Base-by-base conservation (phyloP, 441 rosid species). In the Syzygium malaccense region DNA sequence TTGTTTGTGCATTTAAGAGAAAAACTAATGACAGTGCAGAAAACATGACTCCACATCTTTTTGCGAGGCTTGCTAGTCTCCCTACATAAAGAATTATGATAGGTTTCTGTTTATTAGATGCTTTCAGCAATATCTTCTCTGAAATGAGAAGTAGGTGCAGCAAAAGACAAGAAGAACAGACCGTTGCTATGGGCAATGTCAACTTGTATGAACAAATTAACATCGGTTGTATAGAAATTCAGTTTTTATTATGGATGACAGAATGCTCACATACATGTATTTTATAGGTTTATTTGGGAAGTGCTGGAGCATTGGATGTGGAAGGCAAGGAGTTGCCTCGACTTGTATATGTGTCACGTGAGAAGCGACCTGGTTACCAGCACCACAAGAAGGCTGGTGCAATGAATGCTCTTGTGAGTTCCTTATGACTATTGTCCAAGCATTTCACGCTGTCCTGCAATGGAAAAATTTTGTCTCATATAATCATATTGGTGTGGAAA, bases 361-460 rank as follows among this genome's bases (percentile, higher is more conserved):
- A 89, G 86, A 89, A 89, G 86, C 90, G 90, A 32, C 90, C 90
- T 19, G 88, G 90, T 86, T 89, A 89, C 83, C 88, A 56, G 64
- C 90, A 89, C 86, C 90, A 89, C 86, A 89, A 89, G 88, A 89
- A 89, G 86, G 90, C 90, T 32, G 90, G 90, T 58, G 90, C 90
- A 86, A 89, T 89, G 90, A 89, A 89, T 78, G 90, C 90, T 79
- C 80, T 89, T 32, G 90, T 89, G 79, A 86, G 90, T 71, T 12
- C 54, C 71, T 85, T 33, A 56, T 58, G 55, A 25, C 66, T 86
- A 75, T 53, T 2, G 23, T 20, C 55, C 28, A 41, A 41, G 5
- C 3, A 28, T 66, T 51, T 60, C 45, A 56, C 0, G 23, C 33
- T 41, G n/a, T 37, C 56, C 11, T 55, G 84, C 41, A 37, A 53